Evolutionary conservation across 2,329 filamentous ascomycete species (phyloP), one percentile per base, ranked within the genome.

Genomic region (Stemphylium vesicarium): DNA sequence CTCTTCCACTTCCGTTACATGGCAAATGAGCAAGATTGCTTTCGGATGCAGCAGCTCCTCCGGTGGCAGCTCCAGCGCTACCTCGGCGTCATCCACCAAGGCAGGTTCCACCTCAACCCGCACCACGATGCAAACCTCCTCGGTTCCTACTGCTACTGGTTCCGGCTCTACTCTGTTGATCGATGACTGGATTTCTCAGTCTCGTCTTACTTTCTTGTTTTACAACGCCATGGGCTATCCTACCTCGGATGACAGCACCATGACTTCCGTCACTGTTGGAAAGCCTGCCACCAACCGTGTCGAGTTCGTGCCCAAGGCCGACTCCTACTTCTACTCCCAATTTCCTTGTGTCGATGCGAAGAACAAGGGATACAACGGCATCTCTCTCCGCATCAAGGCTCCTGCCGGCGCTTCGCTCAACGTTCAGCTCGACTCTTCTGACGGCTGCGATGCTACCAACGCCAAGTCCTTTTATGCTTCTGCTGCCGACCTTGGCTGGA

Each of bases 161-260:
- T 70, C 72, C 16, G 84, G 81, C 64, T 70, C 73, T 10, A 68
- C 75, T 32, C 70, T 83, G 6, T 66, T 84, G 22, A 78, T 87
- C 49, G 85, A 87, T 59, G 85, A 87, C 73, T 87, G 82, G 80
- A 78, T 78, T 49, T 87, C 84, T 8, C 85, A 87, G 66, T 87
- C 84, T 5, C 82, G 84, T 26, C 71, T 87, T 47, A 85, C 82
- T 1, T 87, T 87, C 70, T 72, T 87, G 13, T 82, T 77, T 64
- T 87, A 87, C 76, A 87, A 87, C 65, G 78, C 84, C 33, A 75
- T 86, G 73, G 74, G 82, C 2, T 75, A 82, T 58, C 77, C 84
- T 4, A 81, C 81, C 5, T 84, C 83, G 31, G 82, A 85, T 58
- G 85, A 87, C 66, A 80, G 73, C 2, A 82, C 81, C 6, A 85